A percentile compares a stretch with the other conserved stretches of the same genome.
Conservation (phyloP, 1,139 yeast species). For the Zygosaccharomyces sapae region DNA sequence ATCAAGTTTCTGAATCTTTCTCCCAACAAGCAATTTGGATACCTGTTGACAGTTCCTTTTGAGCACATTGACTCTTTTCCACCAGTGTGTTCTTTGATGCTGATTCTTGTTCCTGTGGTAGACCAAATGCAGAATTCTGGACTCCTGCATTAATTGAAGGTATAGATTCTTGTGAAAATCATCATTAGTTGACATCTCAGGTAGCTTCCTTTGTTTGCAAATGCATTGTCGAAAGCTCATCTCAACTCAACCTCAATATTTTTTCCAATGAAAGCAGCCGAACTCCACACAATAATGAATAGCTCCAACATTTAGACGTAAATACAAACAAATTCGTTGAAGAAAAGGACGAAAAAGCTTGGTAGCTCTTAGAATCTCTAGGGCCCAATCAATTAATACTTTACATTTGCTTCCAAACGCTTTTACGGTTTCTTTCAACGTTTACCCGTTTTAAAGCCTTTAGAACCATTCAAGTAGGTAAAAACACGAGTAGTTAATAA, state of each 20-base stretch:
- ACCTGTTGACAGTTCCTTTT: conserved; percentile 53
- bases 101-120: conserved; percentile 74
- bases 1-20: conserved; percentile 10
- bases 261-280: not conserved
- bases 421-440: too few relatives aligned
- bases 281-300: not conserved
- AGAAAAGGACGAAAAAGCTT: not conserved
- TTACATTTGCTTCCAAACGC: not conserved
- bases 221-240: not conserved
- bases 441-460: too few relatives aligned
- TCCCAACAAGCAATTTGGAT: conserved; percentile 31
- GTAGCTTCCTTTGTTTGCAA: not conserved
- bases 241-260: not conserved
- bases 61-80: conserved; percentile 62
- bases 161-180: conserved; percentile 6
- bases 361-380: not conserved
- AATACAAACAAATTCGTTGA: not conserved
- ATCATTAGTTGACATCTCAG: not conserved
- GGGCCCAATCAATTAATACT: not conserved
- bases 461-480: too few relatives aligned
- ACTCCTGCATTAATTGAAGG: conserved; percentile 44
- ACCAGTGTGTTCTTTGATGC: conserved; percentile 73
- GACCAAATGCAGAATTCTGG: conserved; percentile 52
- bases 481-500: too few relatives aligned
- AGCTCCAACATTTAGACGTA: not conserved